Conservation (phyloP, 768 basidiomycete genomes). For the Imleria badia region DNA sequence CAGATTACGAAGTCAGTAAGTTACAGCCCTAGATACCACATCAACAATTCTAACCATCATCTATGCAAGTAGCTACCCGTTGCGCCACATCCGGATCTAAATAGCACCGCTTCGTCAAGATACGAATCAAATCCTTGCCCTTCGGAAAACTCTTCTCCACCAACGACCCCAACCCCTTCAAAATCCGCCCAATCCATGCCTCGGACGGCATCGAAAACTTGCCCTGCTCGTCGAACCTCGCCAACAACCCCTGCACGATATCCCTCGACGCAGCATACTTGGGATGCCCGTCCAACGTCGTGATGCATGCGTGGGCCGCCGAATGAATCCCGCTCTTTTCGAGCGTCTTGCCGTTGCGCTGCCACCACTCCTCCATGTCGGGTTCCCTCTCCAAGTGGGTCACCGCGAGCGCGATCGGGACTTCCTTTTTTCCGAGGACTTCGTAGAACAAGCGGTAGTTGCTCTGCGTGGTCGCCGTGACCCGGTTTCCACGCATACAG, state of each 20-base stretch:
- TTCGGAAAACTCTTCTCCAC: conserved; percentile 18
- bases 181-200: conserved; percentile 24
- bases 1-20: not conserved
- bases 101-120: conserved; percentile 29
- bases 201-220: conserved; percentile 32
- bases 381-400: conserved; percentile 39
- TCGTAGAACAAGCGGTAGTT: conserved; percentile 27
- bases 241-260: conserved; percentile 19
- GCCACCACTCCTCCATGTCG: conserved; percentile 37
- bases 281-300: conserved; percentile 22
- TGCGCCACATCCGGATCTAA: conserved; percentile 24
- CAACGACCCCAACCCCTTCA: conserved; percentile 24
- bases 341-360: conserved; percentile 20
- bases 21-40: not conserved
- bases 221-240: conserved; percentile 24
- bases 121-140: conserved; percentile 24
- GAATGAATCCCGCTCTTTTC: conserved; percentile 22
- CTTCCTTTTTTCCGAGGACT: conserved; percentile 31
- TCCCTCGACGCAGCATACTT: conserved; percentile 33
- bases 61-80: conserved; percentile 21
- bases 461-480: conserved; percentile 28
- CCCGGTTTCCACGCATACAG: conserved; percentile 39
- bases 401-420: conserved; percentile 40
- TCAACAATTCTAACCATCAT: conserved; percentile 8
- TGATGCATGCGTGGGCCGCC: conserved; percentile 33